phyloP scores from a whole-genome alignment of 1,284 basidiomycete genomes.

The Taiwanofungus camphoratus region DNA sequence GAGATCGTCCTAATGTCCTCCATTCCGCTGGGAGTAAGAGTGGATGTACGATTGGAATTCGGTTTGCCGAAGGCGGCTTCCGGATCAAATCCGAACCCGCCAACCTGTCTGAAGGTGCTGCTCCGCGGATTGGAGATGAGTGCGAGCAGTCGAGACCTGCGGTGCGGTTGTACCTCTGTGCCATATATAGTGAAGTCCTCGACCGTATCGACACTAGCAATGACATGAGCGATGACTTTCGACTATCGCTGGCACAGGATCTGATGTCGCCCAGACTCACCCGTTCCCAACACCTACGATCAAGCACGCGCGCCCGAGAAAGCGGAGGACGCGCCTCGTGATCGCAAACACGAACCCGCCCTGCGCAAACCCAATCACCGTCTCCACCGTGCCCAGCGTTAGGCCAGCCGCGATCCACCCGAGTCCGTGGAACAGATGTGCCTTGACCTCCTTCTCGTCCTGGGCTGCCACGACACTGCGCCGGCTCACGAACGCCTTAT shows the following conservation, averaged over 20 bases:
- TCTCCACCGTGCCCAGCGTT: conserved; percentile 59
- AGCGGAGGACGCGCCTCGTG: conserved; percentile 50
- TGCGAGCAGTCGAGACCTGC: conserved; percentile 29
- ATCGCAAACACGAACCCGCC: conserved; percentile 47
- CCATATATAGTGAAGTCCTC: conserved; percentile 28
- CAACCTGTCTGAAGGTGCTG: conserved; percentile 48
- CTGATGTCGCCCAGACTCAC: conserved; percentile 33
- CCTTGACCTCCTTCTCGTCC: conserved; percentile 33
- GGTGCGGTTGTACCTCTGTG: conserved; percentile 12
- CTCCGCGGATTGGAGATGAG: conserved; percentile 50
- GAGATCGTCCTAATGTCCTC: conserved; percentile 6
- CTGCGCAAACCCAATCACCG: conserved; percentile 54
- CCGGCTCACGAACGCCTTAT: conserved; percentile 44
- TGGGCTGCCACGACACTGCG: conserved; percentile 21
- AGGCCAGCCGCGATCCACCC: conserved; percentile 57
- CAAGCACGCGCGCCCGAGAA: conserved; percentile 46
- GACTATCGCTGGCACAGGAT: too few relatives aligned
- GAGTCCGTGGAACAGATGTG: conserved; percentile 50
- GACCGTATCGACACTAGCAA: conserved; percentile 25
- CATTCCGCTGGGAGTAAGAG: not conserved
- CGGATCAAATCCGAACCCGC: conserved; percentile 21
- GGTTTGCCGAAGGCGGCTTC: conserved; percentile 8
- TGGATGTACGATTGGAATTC: not conserved
- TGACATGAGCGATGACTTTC: not conserved
- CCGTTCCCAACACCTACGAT: conserved; percentile 61